Base-by-base conservation (phyloP, 108 stramenopile genomes). In the Fistulifera solaris region DNA sequence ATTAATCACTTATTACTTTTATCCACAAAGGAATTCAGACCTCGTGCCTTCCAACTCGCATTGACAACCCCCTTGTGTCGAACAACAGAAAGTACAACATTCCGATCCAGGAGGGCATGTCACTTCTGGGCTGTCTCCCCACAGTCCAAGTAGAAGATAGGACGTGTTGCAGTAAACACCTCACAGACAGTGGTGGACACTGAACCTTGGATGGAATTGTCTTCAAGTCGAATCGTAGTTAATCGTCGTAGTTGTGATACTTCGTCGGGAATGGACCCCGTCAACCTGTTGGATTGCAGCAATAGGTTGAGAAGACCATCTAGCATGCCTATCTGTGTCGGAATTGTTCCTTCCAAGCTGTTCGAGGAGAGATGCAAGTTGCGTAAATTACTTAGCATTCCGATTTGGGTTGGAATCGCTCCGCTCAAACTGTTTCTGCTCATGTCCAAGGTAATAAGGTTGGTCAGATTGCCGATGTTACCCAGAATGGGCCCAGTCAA, bases 391-490 rank as follows among this genome's bases (percentile, higher is more conserved):
- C 41, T 6, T 3, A 55, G 25, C 54, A 38, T 6, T 5, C 64
- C 57, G 31, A 79, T 31, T 40, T 75, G 59, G 27, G 71, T 60
- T 8, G 78, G 67, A 15, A 79, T 46, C 8, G 48, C 46, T 19
- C 70, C 73, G 19, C 24, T 58, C 39, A 79, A 26, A 16, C 25
- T n/a, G 48, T 74, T 74, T 26, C 56, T 53, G 5, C 62, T 18
- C 41, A 74, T 15, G 42, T 63, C 67, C 43, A 74, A 22, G 23
- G 22, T 11, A 17, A 43, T 41, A 16, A 61, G 27, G 19, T 31
- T 71, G 7, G 39, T 42, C 59, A 65, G 31, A 7, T 14, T 40
- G 22, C 51, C 60, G 11, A 65, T n/a, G 7, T 57, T 23, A 8
- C 25, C 52, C 5, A 65, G 59, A n/a, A 65, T 25, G 0, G 54